Conservation (phyloP, 176 grass and related monocot genomes). For the Hordeum vulgare region MorexV3_pseudomolecules_assembly NC_058524.1:401401400-401401899, state of each 20-base stretch:
- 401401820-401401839: neutral
- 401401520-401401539: neutral
- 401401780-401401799: neutral
- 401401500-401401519: neutral
- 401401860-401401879: neutral
- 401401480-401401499: neutral
- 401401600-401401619: constrained; percentile 19
- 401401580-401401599: neutral
- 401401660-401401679: neutral
- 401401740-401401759: neutral
- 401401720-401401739: neutral
- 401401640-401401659: neutral
- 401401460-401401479: constrained; percentile 10
- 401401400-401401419: neutral
- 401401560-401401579: neutral
- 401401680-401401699: neutral
- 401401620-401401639: neutral
- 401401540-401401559: neutral
- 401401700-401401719: neutral
- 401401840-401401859: neutral
- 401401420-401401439: constrained; percentile 10
- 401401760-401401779: neutral
- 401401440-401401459: constrained; percentile 2
- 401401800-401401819: neutral
- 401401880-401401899: neutral